Evolutionary conservation across 805 yeast genomes (phyloP), one percentile per base, ranked within the genome.

Genomic region (Candida manassasensis): DNA sequence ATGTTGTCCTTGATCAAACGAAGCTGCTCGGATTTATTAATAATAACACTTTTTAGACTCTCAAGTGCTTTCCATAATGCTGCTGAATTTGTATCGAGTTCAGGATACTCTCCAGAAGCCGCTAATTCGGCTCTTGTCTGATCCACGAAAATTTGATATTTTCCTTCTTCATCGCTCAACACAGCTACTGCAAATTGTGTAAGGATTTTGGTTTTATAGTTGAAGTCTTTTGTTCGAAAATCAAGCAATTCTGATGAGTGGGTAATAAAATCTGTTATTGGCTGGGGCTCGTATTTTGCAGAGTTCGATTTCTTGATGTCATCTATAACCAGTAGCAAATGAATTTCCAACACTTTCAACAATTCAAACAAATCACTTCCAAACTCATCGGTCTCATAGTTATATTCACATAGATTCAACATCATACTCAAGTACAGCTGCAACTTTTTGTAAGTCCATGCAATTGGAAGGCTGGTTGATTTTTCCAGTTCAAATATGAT

Each of bases 351-450:
- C 11, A n/a, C 10, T n/a, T 9, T 18, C 17, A n/a, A 30, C 11
- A 4, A n/a, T n/a, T 18, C 19, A 13, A 19, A 6, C 12, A 30
- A 12, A 5, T 13, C 33, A 18, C 13, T 9, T 8, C 26, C n/a
- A 21, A 21, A n/a, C 21, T 13, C 13, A 17, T 32, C 27, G 8
- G 19, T 27, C 9, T 24, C 18, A 27, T 14, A 34, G 24, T 37
- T 33, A 14, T n/a, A 33, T 19, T 37, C 41, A 16, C 36, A 19
- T 13, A 37, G n/a, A 3, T 21, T 13, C 9, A 21, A n/a, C 17
- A 24, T n/a, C 27, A 29, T 13, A 14, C 19, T 25, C 18, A 37
- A 27, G 32, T 25, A 26, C 6, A 16, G 12, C 32, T 21, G 9
- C 15, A 19, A 30, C 15, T 30, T 30, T 11, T 8, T 4, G 15